Percentiles rank a stretch among this genome's conserved stretches.
These are phyloP conservation scores for Penicillium odoratum DNA, from an alignment of 495 filamentous ascomycete species.

Conservation along the genomic window DNA sequence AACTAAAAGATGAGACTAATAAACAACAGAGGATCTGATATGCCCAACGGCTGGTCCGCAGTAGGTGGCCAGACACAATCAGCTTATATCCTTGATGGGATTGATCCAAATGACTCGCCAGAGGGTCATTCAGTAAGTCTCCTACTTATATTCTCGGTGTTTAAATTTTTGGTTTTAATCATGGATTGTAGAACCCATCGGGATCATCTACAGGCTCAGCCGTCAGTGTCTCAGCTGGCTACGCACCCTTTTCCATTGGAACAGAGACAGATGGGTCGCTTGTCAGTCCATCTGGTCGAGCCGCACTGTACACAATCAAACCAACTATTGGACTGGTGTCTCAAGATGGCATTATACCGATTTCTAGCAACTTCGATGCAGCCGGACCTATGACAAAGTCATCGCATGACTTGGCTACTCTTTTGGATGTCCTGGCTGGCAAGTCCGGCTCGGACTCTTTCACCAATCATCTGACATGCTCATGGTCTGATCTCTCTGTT, in stretches of 20 bases:
- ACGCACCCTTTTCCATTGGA: conserved; percentile 42
- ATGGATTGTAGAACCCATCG: conserved; percentile 29
- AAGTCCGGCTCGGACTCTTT: conserved; percentile 7
- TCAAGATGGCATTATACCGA: conserved; percentile 31
- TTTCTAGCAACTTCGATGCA: conserved; percentile 29
- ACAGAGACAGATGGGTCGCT: conserved; percentile 51
- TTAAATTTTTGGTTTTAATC: background rate
- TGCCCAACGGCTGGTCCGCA: conserved; percentile 46
- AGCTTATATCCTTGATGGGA: conserved; percentile 39
- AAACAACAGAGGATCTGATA: conserved; percentile 25
- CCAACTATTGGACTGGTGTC: conserved; percentile 30
- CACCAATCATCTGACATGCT: conserved; percentile 5
- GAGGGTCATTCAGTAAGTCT: conserved; percentile 35
- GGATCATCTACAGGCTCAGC: conserved; percentile 54
- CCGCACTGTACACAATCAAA: conserved; percentile 45
- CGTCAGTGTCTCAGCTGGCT: conserved; percentile 46
- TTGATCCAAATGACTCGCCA: conserved; percentile 21
- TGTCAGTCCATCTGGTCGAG: conserved; percentile 36
- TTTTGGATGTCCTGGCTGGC: conserved; percentile 21
- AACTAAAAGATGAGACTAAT: background rate
- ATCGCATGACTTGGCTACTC: conserved; percentile 26
- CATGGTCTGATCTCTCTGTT: conserved; percentile 18
- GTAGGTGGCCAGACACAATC: conserved; percentile 43
- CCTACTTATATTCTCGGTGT: background rate
- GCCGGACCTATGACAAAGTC: conserved; percentile 37